Evolutionary conservation across 176 grass and related monocot genomes (phyloP), one percentile per base, ranked within the genome.

Genomic region (Coix lacrymajobi): DNA sequence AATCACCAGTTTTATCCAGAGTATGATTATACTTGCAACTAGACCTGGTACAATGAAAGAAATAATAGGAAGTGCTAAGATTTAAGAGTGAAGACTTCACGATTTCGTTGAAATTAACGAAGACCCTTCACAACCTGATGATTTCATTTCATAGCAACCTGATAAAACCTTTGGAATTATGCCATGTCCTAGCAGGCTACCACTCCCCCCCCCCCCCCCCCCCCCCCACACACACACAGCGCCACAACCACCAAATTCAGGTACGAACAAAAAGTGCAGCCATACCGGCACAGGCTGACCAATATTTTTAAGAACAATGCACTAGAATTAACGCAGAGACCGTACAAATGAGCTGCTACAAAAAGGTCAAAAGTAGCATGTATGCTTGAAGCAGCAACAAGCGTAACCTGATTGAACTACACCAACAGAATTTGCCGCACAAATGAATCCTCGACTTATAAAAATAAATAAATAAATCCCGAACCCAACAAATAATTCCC

Each of bases 321-420:
- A 77, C 78, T 77, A 73, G 67, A 29, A 83, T 45, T 45, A 62
- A 62, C 37, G 61, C 52, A 89, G 70, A 69, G 51, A 40, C 76
- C 62, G 56, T 77, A 80, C 69, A 79, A 71, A 22, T 17, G 25
- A 85, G 56, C 40, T 44, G 12, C 63, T 85, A 4, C 52, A 33
- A 28, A 28, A 70, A 81, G 52, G 54, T 85, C 43, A 85, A 64
- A 44, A 28, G 29, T 57, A 65, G 28, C 8, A 45, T 14, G 61
- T 57, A 71, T 77, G 78, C 65, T 37, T 52, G 64, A 45, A 67
- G 49, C 34, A 78, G n/a, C 58, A 33, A 6, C 13, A 20, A 6
- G 66, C 32, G 58, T 30, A 85, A 72, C 61, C 44, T 28, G 16
- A 52, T 41, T 44, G 62, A 71, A 77, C 62, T 65, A 43, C 75